Conservation (phyloP, 306 rosid genomes). For the Oxytropis ochrocephala region DNA sequence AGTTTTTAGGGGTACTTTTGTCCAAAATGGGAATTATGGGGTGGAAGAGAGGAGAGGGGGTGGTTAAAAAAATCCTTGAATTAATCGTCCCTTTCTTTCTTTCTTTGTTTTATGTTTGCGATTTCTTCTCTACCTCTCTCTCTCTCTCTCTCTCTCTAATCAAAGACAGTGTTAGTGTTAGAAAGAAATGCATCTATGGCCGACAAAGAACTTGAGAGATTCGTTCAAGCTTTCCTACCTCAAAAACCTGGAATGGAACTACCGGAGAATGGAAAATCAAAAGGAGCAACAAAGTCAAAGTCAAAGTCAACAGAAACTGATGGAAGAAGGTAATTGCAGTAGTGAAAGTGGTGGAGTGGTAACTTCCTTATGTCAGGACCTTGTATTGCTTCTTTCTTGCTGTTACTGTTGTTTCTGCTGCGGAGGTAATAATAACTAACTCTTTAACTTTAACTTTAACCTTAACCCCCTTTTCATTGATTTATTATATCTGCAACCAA, state of each 20-base stretch:
- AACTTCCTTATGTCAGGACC: slow-evolving; percentile 13
- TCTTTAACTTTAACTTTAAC: background rate
- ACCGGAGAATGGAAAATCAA: slow-evolving; percentile 18
- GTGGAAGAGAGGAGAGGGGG: too few relatives aligned
- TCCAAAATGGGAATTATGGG: too few relatives aligned
- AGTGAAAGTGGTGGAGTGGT: background rate
- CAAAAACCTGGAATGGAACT: slow-evolving; percentile 37
- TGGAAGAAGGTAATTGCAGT: background rate
- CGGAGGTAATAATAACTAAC: slow-evolving; percentile 23
- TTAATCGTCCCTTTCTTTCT: too few relatives aligned
- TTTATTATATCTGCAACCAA: background rate
- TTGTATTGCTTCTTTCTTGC: slow-evolving; percentile 31
- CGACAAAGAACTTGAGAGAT: slow-evolving; percentile 30
- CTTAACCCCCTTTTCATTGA: background rate
- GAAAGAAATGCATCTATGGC: slow-evolving; percentile 49
- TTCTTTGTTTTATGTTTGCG: too few relatives aligned
- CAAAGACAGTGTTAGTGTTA: too few relatives aligned
- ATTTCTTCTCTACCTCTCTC: too few relatives aligned
- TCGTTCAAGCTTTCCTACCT: slow-evolving; percentile 35
- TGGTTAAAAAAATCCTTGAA: too few relatives aligned
- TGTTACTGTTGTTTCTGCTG: slow-evolving; percentile 51
- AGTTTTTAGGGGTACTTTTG: too few relatives aligned
- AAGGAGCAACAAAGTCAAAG: background rate
- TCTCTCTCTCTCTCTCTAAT: too few relatives aligned
- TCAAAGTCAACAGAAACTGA: slow-evolving; percentile 23